Evolutionary conservation across 352 stramenopile genomes (phyloP).

Genomic region (Pythium sp.): DNA sequence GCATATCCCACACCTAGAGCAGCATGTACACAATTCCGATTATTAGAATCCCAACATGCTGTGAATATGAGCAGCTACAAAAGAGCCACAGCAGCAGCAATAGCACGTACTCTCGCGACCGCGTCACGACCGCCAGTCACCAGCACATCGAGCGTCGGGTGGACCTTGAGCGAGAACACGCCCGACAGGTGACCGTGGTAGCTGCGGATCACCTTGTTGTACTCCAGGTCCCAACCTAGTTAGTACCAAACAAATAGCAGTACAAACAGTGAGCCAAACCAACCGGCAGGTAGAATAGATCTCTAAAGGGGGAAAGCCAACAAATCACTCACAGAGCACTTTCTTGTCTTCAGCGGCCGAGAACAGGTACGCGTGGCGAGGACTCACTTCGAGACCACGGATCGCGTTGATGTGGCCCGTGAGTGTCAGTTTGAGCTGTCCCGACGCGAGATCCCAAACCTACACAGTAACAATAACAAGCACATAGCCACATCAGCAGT

Average conservation of each 20-base stretch:
- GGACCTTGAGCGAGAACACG: constrained; percentile 96
- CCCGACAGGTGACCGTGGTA: constrained; percentile 99
- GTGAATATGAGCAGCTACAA: not conserved
- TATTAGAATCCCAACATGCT: not conserved
- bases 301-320: not conserved
- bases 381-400: constrained; percentile 94
- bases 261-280: not conserved
- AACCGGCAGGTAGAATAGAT: not conserved
- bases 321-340: constrained; percentile 82
- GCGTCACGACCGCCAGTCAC: constrained; percentile 95
- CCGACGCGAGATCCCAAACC: constrained; percentile 95
- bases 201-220: constrained; percentile 99
- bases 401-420: constrained; percentile 99
- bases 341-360: constrained; percentile 99
- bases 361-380: constrained; percentile 98
- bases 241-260: not conserved
- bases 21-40: not conserved
- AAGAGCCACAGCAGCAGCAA: constrained; percentile 7
- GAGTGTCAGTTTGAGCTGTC: constrained; percentile 98
- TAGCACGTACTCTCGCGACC: constrained; percentile 63
- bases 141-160: constrained; percentile 98
- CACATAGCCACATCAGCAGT: not conserved
- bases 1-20: constrained; percentile 97
- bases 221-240: constrained; percentile 97
- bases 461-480: not conserved